A percentile compares a stretch with the other conserved stretches of the same genome.
Evolutionary conservation across 352 stramenopile species (phyloP).

Genomic region (Thalassiosira mediterranea): DNA sequence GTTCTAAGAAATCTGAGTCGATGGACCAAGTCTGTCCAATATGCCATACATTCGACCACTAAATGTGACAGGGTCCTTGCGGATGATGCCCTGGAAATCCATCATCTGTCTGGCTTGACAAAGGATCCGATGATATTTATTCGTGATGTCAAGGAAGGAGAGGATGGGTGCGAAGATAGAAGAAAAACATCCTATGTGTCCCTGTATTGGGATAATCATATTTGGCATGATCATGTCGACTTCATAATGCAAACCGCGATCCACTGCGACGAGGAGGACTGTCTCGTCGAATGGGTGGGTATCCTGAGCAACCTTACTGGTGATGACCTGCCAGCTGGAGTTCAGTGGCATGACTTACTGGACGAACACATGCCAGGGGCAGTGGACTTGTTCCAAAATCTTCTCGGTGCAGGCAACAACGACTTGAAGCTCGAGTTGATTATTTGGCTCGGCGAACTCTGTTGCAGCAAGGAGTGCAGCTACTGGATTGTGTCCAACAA

Average conservation of each 20-base stretch:
- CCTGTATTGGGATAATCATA: conserved; percentile 89
- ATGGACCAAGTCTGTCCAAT: conserved; percentile 91
- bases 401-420: conserved; percentile 88
- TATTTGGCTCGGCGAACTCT: conserved; percentile 77
- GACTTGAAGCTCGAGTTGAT: conserved; percentile 85
- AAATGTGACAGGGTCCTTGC: too few relatives aligned
- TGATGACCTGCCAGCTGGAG: conserved; percentile 88
- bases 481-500: conserved; percentile 43
- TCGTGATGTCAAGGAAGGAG: not conserved
- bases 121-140: conserved; percentile 28
- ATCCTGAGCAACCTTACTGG: conserved; percentile 92
- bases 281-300: conserved; percentile 90
- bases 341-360: conserved; percentile 90
- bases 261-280: conserved; percentile 89
- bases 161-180: conserved; percentile 80
- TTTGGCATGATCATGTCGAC: conserved; percentile 91
- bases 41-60: conserved; percentile 67
- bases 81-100: conserved; percentile 9
- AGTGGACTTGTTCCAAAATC: conserved; percentile 88
- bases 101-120: conserved; percentile 17
- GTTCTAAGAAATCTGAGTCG: conserved; percentile 86
- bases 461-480: conserved; percentile 41
- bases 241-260: conserved; percentile 87
- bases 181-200: conserved; percentile 4
- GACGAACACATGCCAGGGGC: conserved; percentile 87